Percentiles rank a stretch among this genome's conserved stretches.
phyloP scores from a whole-genome alignment of 768 basidiomycete genomes.

The Leccinum sublutescens region DNA sequence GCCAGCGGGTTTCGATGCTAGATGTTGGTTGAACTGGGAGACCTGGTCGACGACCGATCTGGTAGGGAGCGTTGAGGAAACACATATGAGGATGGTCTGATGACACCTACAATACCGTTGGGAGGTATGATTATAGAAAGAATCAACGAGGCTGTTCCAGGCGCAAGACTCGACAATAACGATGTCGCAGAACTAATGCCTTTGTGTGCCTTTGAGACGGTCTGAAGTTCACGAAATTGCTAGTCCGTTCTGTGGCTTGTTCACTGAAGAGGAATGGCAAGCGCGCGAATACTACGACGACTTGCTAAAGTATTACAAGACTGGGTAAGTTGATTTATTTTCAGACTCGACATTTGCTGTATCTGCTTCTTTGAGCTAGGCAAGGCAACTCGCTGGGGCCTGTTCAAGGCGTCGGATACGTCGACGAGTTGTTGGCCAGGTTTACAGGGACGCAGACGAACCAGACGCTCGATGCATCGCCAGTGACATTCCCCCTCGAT shows the following conservation, averaged over 20 bases:
- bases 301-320: constrained; percentile 75
- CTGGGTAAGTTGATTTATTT: constrained; percentile 47
- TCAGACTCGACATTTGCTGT: not conserved
- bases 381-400: constrained; percentile 68
- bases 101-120: no score
- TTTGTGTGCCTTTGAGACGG: constrained; percentile 80
- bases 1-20: no score
- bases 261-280: constrained; percentile 59
- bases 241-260: constrained; percentile 73
- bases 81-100: no score
- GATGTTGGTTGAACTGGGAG: no score
- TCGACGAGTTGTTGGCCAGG: constrained; percentile 86
- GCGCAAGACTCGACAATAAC: constrained; percentile 51
- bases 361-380: constrained; percentile 33
- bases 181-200: constrained; percentile 65
- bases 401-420: constrained; percentile 82
- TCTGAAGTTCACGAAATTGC: constrained; percentile 39
- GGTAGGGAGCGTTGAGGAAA: no score
- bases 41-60: no score
- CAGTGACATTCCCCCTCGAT: constrained; percentile 70
- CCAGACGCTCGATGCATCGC: constrained; percentile 63
- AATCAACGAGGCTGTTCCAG: constrained; percentile 60
- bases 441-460: constrained; percentile 80
- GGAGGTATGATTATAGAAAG: constrained; percentile 44
- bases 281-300: constrained; percentile 71